Evolutionary conservation across 768 basidiomycete genomes (phyloP), one percentile per base, ranked within the genome.

Genomic region (Leucocoprinus birnbaumii): DNA sequence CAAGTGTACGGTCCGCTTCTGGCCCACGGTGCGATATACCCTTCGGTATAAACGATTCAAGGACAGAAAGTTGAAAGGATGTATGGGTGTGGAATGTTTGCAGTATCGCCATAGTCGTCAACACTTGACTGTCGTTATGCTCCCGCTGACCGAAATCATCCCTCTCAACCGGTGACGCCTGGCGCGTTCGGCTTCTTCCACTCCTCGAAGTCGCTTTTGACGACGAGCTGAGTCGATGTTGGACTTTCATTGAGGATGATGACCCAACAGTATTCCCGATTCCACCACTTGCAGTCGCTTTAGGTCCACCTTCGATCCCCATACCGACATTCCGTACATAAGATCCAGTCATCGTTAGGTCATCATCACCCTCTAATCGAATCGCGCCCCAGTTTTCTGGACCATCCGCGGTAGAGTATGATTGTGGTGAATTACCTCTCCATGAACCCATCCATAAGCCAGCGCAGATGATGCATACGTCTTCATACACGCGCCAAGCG

Each of bases 401-500:
- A 6, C 76, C 78, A 34, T 75, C 69, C 7, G 69, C 74, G 6
- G 78, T 76, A 1, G 81, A 77, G 59, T 82, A 84, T 1, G 80
- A 76, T 49, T 69, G 62, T 0, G 68, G 59, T 0, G 81, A 77
- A 53, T 79, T 76, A 31, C 73, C 71, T 25, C 85, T 75, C 83
- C 79, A 88, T 2, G 79, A 75, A 13, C 89, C 87, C 62, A 86
- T 79, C 89, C 89, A 92, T n/a, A 91, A 75, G 2, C 87, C 83
- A 0, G 89, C 91, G 62, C 91, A 92, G 43, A 91, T 74, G 38
- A 91, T 73, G 58, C 91, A 93, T 19, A 87, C 86, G 57, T 93
- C 91, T 68, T 94, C 91, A 61, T 93, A 94, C 11, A 92, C 74
- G 22, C 82, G 80, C 89, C 89, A 91, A 7, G 80, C 80, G 58